These are phyloP conservation scores for Lantana camara DNA, from an alignment of 257 asterid species.

Conservation along the genomic window DNA sequence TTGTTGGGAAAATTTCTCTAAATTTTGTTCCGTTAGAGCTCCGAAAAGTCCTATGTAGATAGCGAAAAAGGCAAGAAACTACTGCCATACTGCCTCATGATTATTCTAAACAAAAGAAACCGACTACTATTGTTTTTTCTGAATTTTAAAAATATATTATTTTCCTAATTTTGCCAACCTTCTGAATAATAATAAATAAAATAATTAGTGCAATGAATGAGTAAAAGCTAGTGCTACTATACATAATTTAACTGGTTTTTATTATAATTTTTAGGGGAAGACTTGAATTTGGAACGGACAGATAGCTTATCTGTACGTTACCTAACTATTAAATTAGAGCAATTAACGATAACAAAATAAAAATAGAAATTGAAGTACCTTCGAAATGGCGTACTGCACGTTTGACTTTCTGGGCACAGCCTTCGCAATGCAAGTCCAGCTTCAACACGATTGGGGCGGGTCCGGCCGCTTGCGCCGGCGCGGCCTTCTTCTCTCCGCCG, in stretches of 20 bases:
- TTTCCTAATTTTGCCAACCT: background rate
- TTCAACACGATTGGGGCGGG: conserved; percentile 56
- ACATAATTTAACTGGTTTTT: background rate
- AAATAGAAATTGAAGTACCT: conserved; percentile 44
- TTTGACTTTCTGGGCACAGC: conserved; percentile 87
- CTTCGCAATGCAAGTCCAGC: conserved; percentile 91
- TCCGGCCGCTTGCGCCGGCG: background rate
- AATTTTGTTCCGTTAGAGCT: conserved; percentile 41
- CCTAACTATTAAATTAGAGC: background rate
- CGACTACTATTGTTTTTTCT: background rate
- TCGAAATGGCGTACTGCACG: conserved; percentile 59
- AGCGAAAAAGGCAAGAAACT: conserved; percentile 41
- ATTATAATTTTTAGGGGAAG: background rate
- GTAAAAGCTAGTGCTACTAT: background rate
- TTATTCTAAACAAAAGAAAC: background rate
- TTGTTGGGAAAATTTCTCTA: conserved; percentile 22
- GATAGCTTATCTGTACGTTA: background rate
- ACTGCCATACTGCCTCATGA: conserved; percentile 3
- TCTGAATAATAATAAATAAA: no score
- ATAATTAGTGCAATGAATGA: background rate
- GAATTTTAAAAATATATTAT: background rate
- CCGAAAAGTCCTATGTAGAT: conserved; percentile 43
- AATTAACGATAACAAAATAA: background rate
- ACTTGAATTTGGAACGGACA: background rate
- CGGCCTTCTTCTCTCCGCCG: conserved; percentile 54